A percentile compares a stretch with the other conserved stretches of the same genome.
Conservation (phyloP, 2,329 filamentous ascomycete genomes). For the Elsinoe necatrix region DNA sequence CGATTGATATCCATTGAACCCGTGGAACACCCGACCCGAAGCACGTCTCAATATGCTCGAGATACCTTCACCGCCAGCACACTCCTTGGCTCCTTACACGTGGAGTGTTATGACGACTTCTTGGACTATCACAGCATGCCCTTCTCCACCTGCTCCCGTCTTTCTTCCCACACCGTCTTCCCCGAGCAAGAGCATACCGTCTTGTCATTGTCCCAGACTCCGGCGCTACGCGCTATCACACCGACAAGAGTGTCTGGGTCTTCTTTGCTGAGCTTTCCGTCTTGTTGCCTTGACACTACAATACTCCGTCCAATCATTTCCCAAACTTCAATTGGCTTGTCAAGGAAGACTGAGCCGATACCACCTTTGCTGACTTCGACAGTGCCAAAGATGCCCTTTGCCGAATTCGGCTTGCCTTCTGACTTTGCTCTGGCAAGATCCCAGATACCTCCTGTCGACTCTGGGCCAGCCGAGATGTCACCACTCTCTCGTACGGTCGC, state of each 20-base stretch:
- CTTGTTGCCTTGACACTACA: constrained; percentile 65
- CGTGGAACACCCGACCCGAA: not conserved
- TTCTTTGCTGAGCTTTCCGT: constrained; percentile 55
- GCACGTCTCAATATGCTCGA: not conserved
- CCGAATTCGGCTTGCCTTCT: constrained; percentile 37
- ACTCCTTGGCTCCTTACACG: not conserved
- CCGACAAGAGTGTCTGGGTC: constrained; percentile 82
- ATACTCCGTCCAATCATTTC: constrained; percentile 92
- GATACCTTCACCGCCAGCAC: not conserved
- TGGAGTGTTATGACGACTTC: not conserved
- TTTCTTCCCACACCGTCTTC: constrained; percentile 97
- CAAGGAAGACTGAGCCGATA: constrained; percentile 69
- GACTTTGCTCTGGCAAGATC: constrained; percentile 42
- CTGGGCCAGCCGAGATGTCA: constrained; percentile 75
- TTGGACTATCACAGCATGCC: constrained; percentile 65
- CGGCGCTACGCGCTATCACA: constrained; percentile 88
- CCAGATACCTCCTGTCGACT: constrained; percentile 79
- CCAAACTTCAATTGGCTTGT: constrained; percentile 80
- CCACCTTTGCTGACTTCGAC: constrained; percentile 69
- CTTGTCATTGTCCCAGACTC: constrained; percentile 99
- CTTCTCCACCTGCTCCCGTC: constrained; percentile 76
- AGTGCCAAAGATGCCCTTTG: constrained; percentile 61
- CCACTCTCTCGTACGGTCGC: constrained; percentile 80
- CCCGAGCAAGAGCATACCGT: constrained; percentile 96
- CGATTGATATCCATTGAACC: not conserved